Percentiles rank a stretch among this genome's conserved stretches.
phyloP scores from a whole-genome alignment of 2,329 filamentous ascomycete genomes.

The Fusarium sp. region DNA sequence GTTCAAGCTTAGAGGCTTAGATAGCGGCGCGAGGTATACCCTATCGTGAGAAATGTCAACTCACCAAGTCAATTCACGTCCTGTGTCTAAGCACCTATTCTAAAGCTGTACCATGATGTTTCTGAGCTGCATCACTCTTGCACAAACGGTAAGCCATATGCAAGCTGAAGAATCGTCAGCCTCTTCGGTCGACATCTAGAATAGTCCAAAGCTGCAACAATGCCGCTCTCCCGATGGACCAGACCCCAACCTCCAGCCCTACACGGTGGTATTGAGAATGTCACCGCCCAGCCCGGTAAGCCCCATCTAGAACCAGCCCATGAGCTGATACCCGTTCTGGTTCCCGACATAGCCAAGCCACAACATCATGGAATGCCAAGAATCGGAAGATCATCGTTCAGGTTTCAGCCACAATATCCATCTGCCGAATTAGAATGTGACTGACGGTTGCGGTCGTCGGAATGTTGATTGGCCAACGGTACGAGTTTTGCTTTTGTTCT shows the following conservation, averaged over 20 bases:
- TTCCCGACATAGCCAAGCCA: neutral
- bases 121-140: accelerated
- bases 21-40: neutral
- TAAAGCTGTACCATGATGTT: accelerated
- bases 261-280: no score
- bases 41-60: neutral
- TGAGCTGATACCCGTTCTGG: neutral
- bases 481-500: neutral
- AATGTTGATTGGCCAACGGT: neutral
- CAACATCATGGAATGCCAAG: constrained; percentile 1
- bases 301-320: neutral
- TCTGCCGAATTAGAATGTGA: neutral
- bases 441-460: constrained; percentile 3
- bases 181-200: neutral
- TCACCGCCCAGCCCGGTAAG: neutral
- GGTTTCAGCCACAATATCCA: constrained; percentile 13
- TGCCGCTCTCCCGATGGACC: neutral
- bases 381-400: neutral
- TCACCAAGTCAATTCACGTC: neutral
- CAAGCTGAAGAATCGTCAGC: accelerated
- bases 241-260: neutral
- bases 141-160: neutral
- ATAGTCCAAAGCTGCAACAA: neutral
- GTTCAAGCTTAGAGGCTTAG: neutral
- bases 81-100: neutral